Evolutionary conservation across 495 filamentous ascomycete genomes (phyloP), one percentile per base, ranked within the genome.

Genomic region (Neurospora tetrasperma): DNA sequence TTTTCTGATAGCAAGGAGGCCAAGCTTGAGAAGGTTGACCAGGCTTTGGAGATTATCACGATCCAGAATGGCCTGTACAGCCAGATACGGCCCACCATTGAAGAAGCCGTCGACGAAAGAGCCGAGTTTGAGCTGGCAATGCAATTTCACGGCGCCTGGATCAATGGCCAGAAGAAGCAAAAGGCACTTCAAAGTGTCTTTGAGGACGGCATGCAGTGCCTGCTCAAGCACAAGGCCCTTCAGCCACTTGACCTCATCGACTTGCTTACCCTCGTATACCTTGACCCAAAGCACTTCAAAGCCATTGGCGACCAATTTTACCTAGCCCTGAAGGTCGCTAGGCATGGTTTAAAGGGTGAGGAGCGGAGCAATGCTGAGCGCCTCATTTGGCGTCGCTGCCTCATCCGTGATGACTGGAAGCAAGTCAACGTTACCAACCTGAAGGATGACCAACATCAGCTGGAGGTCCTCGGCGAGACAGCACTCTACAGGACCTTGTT

Each of bases 331-430:
- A 85, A 88, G 48, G 89, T 91, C 1, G 85, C 95, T 9, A 85
- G 85, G 70, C 83, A 87, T 44, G 85, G 87, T 54, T 85, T 85
- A 27, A 84, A 86, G 74, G 82, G 84, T 35, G 82, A 85, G 16
- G 86, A 86, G 3, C 86, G 87, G 42, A 79, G 84, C 46, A 83
- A 89, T 69, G 81, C 89, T 54, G 87, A 91, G 75, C 89, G 88
- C 43, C 85, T 95, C 39, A 90, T 97, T 71, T 97, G 94, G 94
- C 89, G 94, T 75, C 89, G 94, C 44, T 92, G 92, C 76, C 89
- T 90, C 74, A 86, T 94, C 70, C 87, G 87, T 66, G 93, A 97
- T 77, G 88, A 97, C 78, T 97, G 93, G 92, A 84, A 85, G 68
- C 80, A 76, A 38, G 82, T 91, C 75, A 89, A 88, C 75, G 81